Conservation (phyloP, 805 yeast genomes). For the Tetrapisispora pingtungensis region DNA sequence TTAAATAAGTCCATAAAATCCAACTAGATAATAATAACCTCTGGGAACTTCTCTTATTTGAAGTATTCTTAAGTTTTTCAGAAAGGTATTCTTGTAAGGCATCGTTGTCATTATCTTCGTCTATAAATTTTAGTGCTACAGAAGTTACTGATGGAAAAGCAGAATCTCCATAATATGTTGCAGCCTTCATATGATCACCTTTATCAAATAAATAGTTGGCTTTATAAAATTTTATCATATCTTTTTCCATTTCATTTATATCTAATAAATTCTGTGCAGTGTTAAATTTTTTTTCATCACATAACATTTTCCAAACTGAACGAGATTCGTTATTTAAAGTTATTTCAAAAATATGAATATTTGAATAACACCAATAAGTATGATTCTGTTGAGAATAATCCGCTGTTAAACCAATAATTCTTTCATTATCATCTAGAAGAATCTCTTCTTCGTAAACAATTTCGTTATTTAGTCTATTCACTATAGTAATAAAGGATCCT, state of each 20-base stretch:
- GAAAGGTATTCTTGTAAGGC: slow-evolving; percentile 40
- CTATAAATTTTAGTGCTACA: slow-evolving; percentile 48
- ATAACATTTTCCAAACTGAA: slow-evolving; percentile 62
- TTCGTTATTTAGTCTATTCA: slow-evolving; percentile 44
- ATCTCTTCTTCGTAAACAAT: slow-evolving; percentile 36
- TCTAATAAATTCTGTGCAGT: slow-evolving; percentile 45
- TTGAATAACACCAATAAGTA: slow-evolving; percentile 70
- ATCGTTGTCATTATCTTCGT: slow-evolving; percentile 29
- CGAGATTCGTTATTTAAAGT: slow-evolving; percentile 56
- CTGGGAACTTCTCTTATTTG: slow-evolving; percentile 23
- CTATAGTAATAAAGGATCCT: slow-evolving; percentile 33
- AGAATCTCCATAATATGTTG: slow-evolving; percentile 44
- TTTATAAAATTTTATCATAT: slow-evolving; percentile 42
- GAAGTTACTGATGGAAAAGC: slow-evolving; percentile 62
- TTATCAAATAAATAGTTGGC: slow-evolving; percentile 40
- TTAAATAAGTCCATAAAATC: slow-evolving; percentile 31
- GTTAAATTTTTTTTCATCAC: slow-evolving; percentile 46
- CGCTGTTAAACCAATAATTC: slow-evolving; percentile 37
- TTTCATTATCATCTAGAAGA: slow-evolving; percentile 17
- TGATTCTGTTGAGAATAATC: slow-evolving; percentile 37
- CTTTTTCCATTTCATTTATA: slow-evolving; percentile 32
- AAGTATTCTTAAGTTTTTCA: slow-evolving; percentile 32
- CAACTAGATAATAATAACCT: slow-evolving; percentile 27
- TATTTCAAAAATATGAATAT: slow-evolving; percentile 56
- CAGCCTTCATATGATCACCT: slow-evolving; percentile 33